phyloP scores from a whole-genome alignment of 805 yeast species.

The Saturnispora hagleri region DNA sequence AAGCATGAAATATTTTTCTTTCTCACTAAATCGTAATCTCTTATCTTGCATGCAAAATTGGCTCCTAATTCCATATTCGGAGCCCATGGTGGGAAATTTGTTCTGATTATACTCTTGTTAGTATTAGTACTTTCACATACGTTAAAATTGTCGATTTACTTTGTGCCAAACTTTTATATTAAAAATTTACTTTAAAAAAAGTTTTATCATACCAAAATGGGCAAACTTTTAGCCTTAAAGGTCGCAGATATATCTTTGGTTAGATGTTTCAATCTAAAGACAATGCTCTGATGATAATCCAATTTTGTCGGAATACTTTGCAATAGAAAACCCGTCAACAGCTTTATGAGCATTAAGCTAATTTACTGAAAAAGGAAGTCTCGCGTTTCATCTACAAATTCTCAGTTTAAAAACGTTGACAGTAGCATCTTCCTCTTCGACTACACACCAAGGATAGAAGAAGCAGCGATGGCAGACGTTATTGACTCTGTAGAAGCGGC shows the following conservation, averaged over 20 bases:
- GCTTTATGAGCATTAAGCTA: background rate
- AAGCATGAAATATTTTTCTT: background rate
- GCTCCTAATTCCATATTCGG: background rate
- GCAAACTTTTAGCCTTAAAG: no score
- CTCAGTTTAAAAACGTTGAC: background rate
- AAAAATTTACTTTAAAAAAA: no score
- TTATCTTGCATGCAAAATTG: background rate
- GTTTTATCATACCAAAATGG: no score
- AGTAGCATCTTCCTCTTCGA: background rate
- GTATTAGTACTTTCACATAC: no score
- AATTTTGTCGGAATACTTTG: no score
- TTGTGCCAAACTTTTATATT: no score
- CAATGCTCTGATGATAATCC: no score
- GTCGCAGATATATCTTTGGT: no score
- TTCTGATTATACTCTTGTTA: no score
- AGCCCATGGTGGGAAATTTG: background rate
- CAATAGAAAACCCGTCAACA: background rate
- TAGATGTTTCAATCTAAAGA: no score
- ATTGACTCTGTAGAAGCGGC: constrained; percentile 27
- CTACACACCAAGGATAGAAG: background rate
- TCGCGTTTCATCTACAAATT: background rate
- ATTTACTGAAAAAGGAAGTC: constrained; percentile 3
- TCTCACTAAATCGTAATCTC: background rate
- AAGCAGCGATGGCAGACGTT: constrained; percentile 18
- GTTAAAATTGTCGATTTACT: no score